Base-by-base conservation (phyloP, 208 protist genomes). In the Blechomonas ayalai region DNA sequence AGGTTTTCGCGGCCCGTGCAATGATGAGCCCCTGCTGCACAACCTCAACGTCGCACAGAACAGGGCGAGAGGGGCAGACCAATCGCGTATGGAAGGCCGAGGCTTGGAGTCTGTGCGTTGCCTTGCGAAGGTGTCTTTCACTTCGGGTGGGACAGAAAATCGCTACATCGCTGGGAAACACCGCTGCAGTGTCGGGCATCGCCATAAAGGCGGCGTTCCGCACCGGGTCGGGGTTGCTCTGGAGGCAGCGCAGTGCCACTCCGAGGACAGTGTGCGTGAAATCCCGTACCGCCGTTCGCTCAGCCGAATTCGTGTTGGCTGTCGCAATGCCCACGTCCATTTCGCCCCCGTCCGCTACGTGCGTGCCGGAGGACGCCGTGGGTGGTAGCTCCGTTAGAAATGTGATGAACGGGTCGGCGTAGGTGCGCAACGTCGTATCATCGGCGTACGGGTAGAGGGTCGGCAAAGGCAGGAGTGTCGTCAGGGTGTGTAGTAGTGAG, bases 371-470 rank as follows among this genome's bases (percentile, higher is more conserved):
- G 7, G 19, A 10, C 9, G 27, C 25, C 0, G 36, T 7, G 0
- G 39, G 50, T 12, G 67, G 36, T 20, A 47, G 42, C 15, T 68
- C 41, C 20, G 39, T 84, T 9, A 89, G 70, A 19, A 74, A 73
- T 0, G 66, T 47, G 7, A 68, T 39, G 40, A 93, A 83, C 0
- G 70, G 70, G 0, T 45, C 45, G 13, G 59, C 39, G 36, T 69
- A 88, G 10, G 10, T 29, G 10, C 78, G 78, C 60, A 90, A 26
- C 20, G 55, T 63, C 3, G 20, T 50, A 36, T 94, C 81, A 28
- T 67, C 73, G 1, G 81, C 70, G 64, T 79, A 94, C 4, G 85
- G 85, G 44, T 94, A 94, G 12, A 82, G 57, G 18, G 65, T 50
- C 1, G 85, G 75, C 25, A 84, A 44, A 3, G 74, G 66, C 38